Base-by-base conservation (phyloP, 106 monocot genomes). In the Dendrobium catenatum region DNA sequence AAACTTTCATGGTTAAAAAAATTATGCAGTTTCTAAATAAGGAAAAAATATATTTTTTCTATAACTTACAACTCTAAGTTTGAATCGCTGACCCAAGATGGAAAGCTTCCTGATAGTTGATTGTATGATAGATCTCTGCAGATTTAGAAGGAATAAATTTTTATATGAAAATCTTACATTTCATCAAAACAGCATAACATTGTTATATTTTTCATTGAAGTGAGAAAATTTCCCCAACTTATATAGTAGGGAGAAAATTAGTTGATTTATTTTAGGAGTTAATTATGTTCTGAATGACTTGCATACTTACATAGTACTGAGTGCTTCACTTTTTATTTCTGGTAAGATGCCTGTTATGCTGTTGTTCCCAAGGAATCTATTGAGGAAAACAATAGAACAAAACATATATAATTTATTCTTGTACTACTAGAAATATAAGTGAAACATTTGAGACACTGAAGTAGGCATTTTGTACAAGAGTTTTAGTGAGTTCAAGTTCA, bases 91-190 rank as follows among this genome's bases (percentile, higher is more conserved):
- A 86, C 89, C 96, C 96, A 97, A 74, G 90, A 79, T 85, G 96
- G 96, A 80, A 97, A 92, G 46, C 56, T 80, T 81, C 96, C 96
- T 68, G 94, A 89, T 5, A 97, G 78, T 72, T 90, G 81, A 83
- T 97, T 94, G 83, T 97, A 97, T 18, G 96, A 97, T 73, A 97
- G 72, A 85, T 97, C 96, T 80, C 94, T 97, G 88, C 81, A 89
- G 48, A 49, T 10, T 8, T 19, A 54, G 41, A 55, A 85, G 77
- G 81, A 18, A 79, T 17, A 15, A 37, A 0, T 37, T 37, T 37
- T 37, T 2, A 37, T 37, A 3, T 3, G 2, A 37, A 37, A 37
- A 37, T 37, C 37, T 37, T 37, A 37, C 37, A 37, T 37, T 37
- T 37, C 37, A 37, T 37, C 37, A 37, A 37, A 37, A 37, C 3